These are phyloP conservation scores for Trichoderma polysporum DNA, from an alignment of 2,329 filamentous ascomycete genomes.

Conservation along the genomic window DNA sequence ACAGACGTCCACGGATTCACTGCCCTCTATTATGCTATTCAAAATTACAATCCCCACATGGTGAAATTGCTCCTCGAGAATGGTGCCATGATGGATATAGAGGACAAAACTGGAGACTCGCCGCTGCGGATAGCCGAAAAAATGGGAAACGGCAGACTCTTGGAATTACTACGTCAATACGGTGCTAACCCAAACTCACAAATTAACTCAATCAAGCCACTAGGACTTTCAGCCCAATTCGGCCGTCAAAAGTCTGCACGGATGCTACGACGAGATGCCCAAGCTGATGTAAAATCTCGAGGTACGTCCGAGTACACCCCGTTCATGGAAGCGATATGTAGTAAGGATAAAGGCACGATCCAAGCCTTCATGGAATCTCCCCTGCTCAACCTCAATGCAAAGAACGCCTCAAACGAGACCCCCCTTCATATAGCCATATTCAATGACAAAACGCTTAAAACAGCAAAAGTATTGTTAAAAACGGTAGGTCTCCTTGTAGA, in stretches of 20 bases:
- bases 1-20: background rate
- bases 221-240: background rate
- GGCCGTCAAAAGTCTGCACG: background rate
- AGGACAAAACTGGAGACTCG: constrained; percentile 17
- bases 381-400: background rate
- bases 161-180: constrained; percentile 1
- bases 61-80: background rate
- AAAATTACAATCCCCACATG: background rate
- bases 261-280: background rate
- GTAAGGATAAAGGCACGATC: background rate
- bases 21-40: background rate
- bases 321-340: background rate
- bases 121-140: constrained; percentile 22
- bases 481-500: background rate
- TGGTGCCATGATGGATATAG: constrained; percentile 19
- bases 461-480: background rate
- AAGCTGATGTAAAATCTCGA: background rate
- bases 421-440: background rate
- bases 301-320: background rate
- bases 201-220: background rate
- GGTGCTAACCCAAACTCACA: background rate
- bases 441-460: background rate
- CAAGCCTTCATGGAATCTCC: background rate
- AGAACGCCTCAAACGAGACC: background rate
- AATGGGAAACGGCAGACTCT: background rate